phyloP scores from a whole-genome alignment of 441 rosid genomes.

The Macaranga tanarius region DNA sequence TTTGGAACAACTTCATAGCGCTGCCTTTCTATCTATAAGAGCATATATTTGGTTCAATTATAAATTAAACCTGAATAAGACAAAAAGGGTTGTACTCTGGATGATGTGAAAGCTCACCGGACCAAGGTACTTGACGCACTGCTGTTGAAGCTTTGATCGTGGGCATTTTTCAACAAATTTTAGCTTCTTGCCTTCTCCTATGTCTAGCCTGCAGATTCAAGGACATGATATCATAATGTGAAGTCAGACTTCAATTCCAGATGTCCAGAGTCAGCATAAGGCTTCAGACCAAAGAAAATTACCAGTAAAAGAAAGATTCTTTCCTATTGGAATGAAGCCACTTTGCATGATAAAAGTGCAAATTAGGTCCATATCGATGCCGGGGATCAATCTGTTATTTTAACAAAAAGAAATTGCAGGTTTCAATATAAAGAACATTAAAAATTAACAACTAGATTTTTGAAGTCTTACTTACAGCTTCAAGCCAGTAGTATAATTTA shows the following conservation, averaged over 20 bases:
- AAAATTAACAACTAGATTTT: not conserved
- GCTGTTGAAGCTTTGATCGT: slow-evolving; percentile 71
- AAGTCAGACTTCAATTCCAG: slow-evolving; percentile 13
- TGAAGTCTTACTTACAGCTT: slow-evolving; percentile 59
- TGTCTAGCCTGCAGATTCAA: slow-evolving; percentile 75
- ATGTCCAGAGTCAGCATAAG: slow-evolving; percentile 16
- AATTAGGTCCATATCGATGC: slow-evolving; percentile 94
- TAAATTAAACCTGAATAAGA: not conserved
- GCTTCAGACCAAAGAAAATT: slow-evolving; percentile 26
- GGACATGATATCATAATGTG: not conserved
- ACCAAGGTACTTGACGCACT: slow-evolving; percentile 93
- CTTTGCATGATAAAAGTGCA: slow-evolving; percentile 74
- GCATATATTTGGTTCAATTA: slow-evolving; percentile 12
- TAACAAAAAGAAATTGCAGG: not conserved
- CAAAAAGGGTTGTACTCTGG: slow-evolving; percentile 4
- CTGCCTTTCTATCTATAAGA: slow-evolving; percentile 70
- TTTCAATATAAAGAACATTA: not conserved
- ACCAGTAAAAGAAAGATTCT: slow-evolving; percentile 98
- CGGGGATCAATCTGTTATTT: slow-evolving; percentile 78
- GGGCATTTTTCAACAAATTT: slow-evolving; percentile 67
- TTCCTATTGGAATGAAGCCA: slow-evolving; percentile 85
- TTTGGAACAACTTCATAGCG: slow-evolving; percentile 69
- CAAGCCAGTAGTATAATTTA: slow-evolving; percentile 94
- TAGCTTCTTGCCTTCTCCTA: slow-evolving; percentile 90
- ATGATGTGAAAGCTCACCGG: slow-evolving; percentile 48